These are phyloP conservation scores for Fusarium chuoi DNA, from an alignment of 2,329 filamentous ascomycete species.

Conservation along the genomic window DNA sequence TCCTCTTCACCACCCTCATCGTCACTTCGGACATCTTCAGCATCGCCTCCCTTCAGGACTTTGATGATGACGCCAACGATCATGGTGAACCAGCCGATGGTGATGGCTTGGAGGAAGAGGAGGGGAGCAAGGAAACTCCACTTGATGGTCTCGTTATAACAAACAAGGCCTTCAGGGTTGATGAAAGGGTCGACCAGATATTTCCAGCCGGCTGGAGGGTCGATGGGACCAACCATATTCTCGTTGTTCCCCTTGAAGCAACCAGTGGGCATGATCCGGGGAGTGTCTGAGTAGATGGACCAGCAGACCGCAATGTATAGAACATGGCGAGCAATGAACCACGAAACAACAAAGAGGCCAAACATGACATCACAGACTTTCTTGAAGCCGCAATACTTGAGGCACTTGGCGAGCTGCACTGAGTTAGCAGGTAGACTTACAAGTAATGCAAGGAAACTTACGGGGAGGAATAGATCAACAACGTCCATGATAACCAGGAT, in stretches of 20 bases:
- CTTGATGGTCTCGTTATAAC: slow-evolving; percentile 80
- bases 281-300: slow-evolving; percentile 58
- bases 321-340: slow-evolving; percentile 85
- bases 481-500: slow-evolving; percentile 94
- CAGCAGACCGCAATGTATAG: slow-evolving; percentile 83
- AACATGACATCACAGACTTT: slow-evolving; percentile 84
- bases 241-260: slow-evolving; percentile 74
- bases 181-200: slow-evolving; percentile 81
- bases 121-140: slow-evolving; percentile 82
- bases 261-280: slow-evolving; percentile 58
- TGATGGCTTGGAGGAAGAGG: slow-evolving; percentile 80
- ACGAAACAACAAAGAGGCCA: slow-evolving; percentile 84
- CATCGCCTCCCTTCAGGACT: slow-evolving; percentile 78
- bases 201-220: slow-evolving; percentile 60
- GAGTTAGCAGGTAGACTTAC: slow-evolving; percentile 67
- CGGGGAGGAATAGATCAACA: slow-evolving; percentile 87
- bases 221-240: slow-evolving; percentile 64
- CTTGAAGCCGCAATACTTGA: slow-evolving; percentile 87
- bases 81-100: slow-evolving; percentile 88
- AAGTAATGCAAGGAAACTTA: slow-evolving; percentile 80
- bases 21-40: slow-evolving; percentile 89
- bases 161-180: slow-evolving; percentile 77
- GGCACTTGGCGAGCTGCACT: slow-evolving; percentile 87
- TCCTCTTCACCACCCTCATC: slow-evolving; percentile 74
- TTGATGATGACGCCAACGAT: slow-evolving; percentile 85